Base-by-base conservation (phyloP, 2,329 filamentous ascomycete genomes). In the Diaporthe citrichinensis region DNA sequence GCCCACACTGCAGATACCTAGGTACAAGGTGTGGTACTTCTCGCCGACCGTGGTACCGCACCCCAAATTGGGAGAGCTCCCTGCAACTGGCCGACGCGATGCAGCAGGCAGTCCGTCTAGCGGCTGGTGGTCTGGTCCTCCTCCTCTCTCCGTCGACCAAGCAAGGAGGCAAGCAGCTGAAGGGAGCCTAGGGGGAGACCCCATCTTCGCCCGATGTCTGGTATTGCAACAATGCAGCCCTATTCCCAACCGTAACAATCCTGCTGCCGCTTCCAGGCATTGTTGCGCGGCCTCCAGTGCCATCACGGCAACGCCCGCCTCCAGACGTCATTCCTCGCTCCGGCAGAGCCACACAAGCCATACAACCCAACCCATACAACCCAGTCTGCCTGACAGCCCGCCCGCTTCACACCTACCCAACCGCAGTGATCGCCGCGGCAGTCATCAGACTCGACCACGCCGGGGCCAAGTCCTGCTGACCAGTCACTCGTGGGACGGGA, bases 191-290 rank as follows among this genome's bases (percentile, higher is more conserved):
- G 44, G 61, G 62, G 44, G 23, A 10, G 46, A 55, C 34, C 65
- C 49, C 31, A 69, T 69, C 49, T 69, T 69, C 65, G 65, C 20
- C 65, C 65, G 65, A 73, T 62, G 61, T 73, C 28, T 65, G 49
- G 44, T 46, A 77, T 72, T 75, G 76, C 73, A 75, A 77, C 73
- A 68, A 77, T 77, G 76, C 76, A 77, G 76, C 76, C 76, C 76
- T 77, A 77, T 77, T 55, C 39, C 69, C 55, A 59, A 73, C 49
- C 46, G 31, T 55, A 20, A 17, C 34, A 73, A 44, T 73, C 49
- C 49, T 65, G 36, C 71, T 46, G 23, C 71, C 55, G 34, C 65
- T 55, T 69, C 65, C 65, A 69, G 58, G 71, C 71, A 71, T 49
- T 65, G 36, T 51, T 41, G 69, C 41, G 69, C 58, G 4, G 31